phyloP scores from a whole-genome alignment of 2,329 filamentous ascomycete species.

The Penicillium decumbens region DNA sequence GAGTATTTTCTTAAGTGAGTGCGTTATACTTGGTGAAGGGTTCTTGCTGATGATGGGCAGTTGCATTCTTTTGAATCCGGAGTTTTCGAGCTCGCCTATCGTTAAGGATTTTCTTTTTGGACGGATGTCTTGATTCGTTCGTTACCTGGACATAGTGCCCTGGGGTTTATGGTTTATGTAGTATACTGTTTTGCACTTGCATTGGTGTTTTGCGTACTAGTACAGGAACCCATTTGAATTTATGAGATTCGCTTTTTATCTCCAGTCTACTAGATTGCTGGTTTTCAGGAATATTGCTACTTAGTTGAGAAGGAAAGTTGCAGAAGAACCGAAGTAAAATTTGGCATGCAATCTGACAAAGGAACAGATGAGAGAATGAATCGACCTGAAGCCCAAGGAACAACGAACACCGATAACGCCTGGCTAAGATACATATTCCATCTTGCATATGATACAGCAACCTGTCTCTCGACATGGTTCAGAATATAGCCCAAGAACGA shows the following conservation, averaged over 20 bases:
- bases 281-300: not conserved
- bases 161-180: not conserved
- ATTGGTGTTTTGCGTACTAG: not conserved
- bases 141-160: not conserved
- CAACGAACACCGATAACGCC: constrained; percentile 1
- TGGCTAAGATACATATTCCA: constrained; percentile 7
- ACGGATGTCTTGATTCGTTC: constrained; percentile 23
- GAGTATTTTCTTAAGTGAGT: constrained; percentile 90
- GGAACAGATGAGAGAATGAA: not conserved
- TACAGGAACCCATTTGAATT: not conserved
- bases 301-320: not conserved
- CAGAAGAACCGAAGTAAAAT: not conserved
- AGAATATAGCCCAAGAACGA: too few species aligned
- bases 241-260: not conserved
- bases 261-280: not conserved
- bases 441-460: constrained; percentile 7
- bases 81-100: constrained; percentile 86
- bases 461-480: too few species aligned
- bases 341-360: constrained; percentile 1
- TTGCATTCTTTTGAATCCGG: constrained; percentile 85
- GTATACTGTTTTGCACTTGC: not conserved
- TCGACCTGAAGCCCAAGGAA: not conserved
- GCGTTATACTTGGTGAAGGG: constrained; percentile 11
- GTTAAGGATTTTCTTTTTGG: constrained; percentile 83
- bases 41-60: constrained; percentile 42